These are phyloP conservation scores for Stagonosporopsis rhizophila DNA, from an alignment of 2,329 filamentous ascomycete species.

Conservation along the genomic window DNA sequence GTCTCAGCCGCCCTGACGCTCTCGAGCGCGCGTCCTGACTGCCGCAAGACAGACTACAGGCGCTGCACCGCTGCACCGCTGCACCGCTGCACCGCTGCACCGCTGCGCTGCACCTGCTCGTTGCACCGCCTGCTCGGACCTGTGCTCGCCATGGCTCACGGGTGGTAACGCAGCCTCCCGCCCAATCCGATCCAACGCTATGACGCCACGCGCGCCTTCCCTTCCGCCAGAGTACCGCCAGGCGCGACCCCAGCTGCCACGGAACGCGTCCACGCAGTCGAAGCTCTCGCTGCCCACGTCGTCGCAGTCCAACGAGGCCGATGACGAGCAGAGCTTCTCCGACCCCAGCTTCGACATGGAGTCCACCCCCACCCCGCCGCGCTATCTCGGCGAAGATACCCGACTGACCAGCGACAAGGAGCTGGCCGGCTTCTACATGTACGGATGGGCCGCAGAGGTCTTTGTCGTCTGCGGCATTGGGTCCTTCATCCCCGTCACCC, in stretches of 20 bases:
- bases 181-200: conserved; percentile 37
- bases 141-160: conserved; percentile 16
- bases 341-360: conserved; percentile 44
- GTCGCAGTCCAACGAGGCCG: conserved; percentile 52
- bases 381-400: conserved; percentile 84
- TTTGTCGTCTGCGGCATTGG: conserved; percentile 91
- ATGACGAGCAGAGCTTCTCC: conserved; percentile 52
- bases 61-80: not conserved
- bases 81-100: not conserved
- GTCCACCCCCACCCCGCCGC: conserved; percentile 49
- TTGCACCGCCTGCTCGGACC: conserved; percentile 1
- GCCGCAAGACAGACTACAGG: not conserved
- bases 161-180: conserved; percentile 17
- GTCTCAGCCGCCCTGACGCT: not conserved
- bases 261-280: conserved; percentile 44
- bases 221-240: conserved; percentile 27
- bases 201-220: conserved; percentile 38
- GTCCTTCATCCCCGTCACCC: conserved; percentile 89
- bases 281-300: conserved; percentile 45
- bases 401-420: conserved; percentile 88
- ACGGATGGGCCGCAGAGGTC: conserved; percentile 94
- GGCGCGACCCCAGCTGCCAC: conserved; percentile 34
- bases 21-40: not conserved
- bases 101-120: not conserved
- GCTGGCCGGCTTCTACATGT: conserved; percentile 92